Base-by-base conservation (phyloP, 2,329 filamentous ascomycete genomes). In the Microdochium bolleyi region DNA sequence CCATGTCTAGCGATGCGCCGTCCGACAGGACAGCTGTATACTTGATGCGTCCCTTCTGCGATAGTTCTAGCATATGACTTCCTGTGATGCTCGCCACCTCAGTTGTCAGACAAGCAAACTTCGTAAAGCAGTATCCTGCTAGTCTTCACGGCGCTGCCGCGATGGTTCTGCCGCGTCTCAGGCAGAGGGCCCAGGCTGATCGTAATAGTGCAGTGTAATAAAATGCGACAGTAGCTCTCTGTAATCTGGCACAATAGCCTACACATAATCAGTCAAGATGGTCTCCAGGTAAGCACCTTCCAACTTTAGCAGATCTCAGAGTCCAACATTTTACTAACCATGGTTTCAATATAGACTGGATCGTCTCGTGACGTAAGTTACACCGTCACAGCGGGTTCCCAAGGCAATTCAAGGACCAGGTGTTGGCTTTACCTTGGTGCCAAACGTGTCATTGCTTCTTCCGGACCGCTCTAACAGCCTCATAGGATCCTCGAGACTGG, bases 401-500 rank as follows among this genome's bases (percentile, higher is more conserved):
- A n/a, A n/a, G 21, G 38, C 9, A n/a, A 13, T 48, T 19, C 19
- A 8, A 48, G 11, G 21, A 9, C n/a, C 3, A 14, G 13, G 34
- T 14, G 27, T 11, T 11, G 11, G 27, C 27, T 5, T 11, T 30
- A 11, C 5, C 27, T 30, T 30, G 5, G 27, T 11, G 27, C 27
- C 27, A 30, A 11, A 30, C 5, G 27, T 30, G 5, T 30, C 27
- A 11, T 30, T 30, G 27, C 11, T 30, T 30, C 27, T 5, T 21
- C 5, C 7, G 5, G 21, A 24, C 21, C 21, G 41, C n/a, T 16
- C 41, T n/a, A 24, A 44, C 25, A 24, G 22, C 19, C 14, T 19
- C 53, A 51, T 69, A 96, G 92, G 59, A 84, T 99, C 67, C 85
- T 99, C 62, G 94, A 99, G 79, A 97, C 94, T 54, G 94, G 94